phyloP scores from a whole-genome alignment of 2,329 filamentous ascomycete genomes.

The Xylariales sp. region DNA sequence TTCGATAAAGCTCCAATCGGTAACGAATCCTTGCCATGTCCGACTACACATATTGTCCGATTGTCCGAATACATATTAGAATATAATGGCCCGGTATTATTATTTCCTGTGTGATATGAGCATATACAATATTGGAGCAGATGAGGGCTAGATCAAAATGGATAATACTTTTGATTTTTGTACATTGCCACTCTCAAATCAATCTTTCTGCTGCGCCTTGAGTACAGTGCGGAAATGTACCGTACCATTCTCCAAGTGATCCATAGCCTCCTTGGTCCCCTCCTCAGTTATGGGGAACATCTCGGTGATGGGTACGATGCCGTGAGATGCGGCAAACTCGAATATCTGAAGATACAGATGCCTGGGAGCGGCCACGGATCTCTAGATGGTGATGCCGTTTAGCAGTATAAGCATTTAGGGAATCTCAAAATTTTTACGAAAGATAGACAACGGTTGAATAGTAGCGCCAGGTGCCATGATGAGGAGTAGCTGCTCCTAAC shows the following conservation, averaged over 20 bases:
- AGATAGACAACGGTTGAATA: conserved; percentile 49
- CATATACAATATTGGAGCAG: no score
- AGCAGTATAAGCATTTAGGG: conserved; percentile 49
- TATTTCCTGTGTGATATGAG: no score
- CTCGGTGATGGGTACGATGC: conserved; percentile 49
- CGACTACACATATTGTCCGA: no score
- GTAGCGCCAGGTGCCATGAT: conserved; percentile 42
- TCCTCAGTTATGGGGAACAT: conserved; percentile 46
- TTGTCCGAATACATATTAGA: no score
- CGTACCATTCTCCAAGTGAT: conserved; percentile 27
- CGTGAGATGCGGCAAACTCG: conserved; percentile 50
- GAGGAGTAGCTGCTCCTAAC: conserved; percentile 28
- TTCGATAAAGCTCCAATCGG: no score
- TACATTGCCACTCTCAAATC: no score
- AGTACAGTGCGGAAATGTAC: conserved; percentile 28
- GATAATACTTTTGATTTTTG: no score
- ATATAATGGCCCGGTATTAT: no score
- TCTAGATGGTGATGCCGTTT: conserved; percentile 51
- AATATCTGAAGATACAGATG: conserved; percentile 51
- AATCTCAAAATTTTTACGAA: conserved; percentile 42
- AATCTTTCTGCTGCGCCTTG: no score
- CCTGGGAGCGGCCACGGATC: conserved; percentile 46
- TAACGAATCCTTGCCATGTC: no score
- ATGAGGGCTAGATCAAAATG: no score
- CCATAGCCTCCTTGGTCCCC: conserved; percentile 28